Base-by-base conservation (phyloP, 805 yeast genomes). In the Diddensiella santjacobensis region DNA sequence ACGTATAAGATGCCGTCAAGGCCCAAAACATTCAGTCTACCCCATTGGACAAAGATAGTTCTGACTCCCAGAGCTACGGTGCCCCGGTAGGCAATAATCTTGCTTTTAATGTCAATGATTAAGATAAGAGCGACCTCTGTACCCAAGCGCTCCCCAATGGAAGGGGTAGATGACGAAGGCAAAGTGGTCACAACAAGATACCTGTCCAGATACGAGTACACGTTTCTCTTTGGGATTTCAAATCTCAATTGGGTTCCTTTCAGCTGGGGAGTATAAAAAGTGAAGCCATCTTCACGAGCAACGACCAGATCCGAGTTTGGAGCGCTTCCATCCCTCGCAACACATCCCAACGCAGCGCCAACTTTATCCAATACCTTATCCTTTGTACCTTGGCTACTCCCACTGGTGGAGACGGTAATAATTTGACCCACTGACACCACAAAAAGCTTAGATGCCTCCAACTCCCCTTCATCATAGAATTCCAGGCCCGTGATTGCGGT, bases 381-480 rank as follows among this genome's bases (percentile, higher is more conserved):
- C 1, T 85, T 83, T 47, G 78, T 77, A 0, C 90, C 87, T 42
- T 79, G 80, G 62, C 84, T 85, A 60, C 87, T 74, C 0, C 96
- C 96, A 1, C 82, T 75, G 0, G 96, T 88, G 11, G 81, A 75
- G 8, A 89, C 79, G 0, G 89, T 76, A 42, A 88, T 63, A 1
- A 89, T 74, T 54, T 77, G 82, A 13, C 84, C 78, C 0, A 93
- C 81, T 0, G 97, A 85, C 1, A 91, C 73, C 17, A 87, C 84
- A 61, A 78, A 89, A 13, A 89, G 66, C 26, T 77, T 67, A 1
- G 77, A 73, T 13, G 73, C 73, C 42, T 78, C 75, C 24, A 61
- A 54, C 18, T 37, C 31, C 6, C 40, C 56, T 10, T 60, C 66
- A 13, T 59, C 65, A 44, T 73, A 73, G 55, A 90, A 78, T 23